A percentile compares a stretch with the other conserved stretches of the same genome.
Conservation (phyloP, 2,329 filamentous ascomycete genomes). For the Neofusicoccum parvum region DNA sequence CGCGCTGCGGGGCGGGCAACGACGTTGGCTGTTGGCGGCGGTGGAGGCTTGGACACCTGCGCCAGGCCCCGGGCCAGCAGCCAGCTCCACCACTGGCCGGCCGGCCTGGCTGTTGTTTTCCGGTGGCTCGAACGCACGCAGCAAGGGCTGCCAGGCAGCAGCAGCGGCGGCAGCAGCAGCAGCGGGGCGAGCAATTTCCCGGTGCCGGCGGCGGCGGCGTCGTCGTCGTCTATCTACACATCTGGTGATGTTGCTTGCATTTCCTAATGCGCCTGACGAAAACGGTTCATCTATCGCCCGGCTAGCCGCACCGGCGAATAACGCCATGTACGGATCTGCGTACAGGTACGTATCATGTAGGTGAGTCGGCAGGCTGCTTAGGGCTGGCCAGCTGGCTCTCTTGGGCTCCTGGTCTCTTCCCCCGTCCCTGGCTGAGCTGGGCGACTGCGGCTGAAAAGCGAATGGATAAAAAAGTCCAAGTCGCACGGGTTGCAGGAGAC, state of each 20-base stretch:
- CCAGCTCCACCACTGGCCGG: not conserved
- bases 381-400: not conserved
- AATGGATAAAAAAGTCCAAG: not conserved
- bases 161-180: not conserved
- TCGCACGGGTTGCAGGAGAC: not conserved
- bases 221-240: not conserved
- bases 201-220: not conserved
- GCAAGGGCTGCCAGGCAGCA: constrained; percentile 1
- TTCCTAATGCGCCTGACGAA: constrained; percentile 11
- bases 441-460: not conserved
- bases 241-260: not conserved
- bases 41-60: not conserved
- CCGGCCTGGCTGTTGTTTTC: not conserved
- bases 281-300: not conserved
- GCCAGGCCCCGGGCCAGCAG: too few relatives aligned
- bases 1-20: not conserved
- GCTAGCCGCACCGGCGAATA: not conserved
- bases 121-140: too few relatives aligned
- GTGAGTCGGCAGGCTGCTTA: constrained; percentile 1
- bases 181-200: not conserved
- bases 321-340: not conserved
- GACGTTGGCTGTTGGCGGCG: not conserved
- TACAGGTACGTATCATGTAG: not conserved
- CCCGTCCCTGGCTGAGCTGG: not conserved
- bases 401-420: not conserved